phyloP scores from a whole-genome alignment of 495 filamentous ascomycete species.

The Penicillium simplicissimum region DNA sequence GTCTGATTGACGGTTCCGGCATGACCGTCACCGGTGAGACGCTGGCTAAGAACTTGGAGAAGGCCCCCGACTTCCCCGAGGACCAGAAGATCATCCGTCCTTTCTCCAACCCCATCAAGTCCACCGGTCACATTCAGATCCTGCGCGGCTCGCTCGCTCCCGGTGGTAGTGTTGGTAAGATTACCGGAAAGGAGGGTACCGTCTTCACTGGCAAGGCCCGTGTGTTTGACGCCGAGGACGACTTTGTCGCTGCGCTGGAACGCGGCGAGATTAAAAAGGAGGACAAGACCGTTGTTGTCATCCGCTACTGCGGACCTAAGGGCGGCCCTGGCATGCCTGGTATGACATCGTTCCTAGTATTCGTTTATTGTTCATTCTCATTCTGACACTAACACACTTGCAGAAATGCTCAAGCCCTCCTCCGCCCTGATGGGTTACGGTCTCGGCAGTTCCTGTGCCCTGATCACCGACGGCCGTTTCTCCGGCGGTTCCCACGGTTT shows the following conservation, averaged over 20 bases:
- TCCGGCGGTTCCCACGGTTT: slow-evolving; percentile 54
- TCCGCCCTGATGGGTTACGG: slow-evolving; percentile 92
- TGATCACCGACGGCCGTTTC: slow-evolving; percentile 52
- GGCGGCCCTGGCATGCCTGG: slow-evolving; percentile 94
- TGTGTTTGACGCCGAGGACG: slow-evolving; percentile 83
- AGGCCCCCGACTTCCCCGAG: slow-evolving; percentile 71
- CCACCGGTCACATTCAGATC: slow-evolving; percentile 95
- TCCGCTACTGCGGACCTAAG: slow-evolving; percentile 94
- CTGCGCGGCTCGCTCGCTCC: slow-evolving; percentile 88
- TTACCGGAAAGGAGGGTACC: slow-evolving; percentile 96
- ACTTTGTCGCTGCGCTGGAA: slow-evolving; percentile 76
- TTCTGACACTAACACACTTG: not conserved
- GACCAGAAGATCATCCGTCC: slow-evolving; percentile 93
- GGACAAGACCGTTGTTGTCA: slow-evolving; percentile 96
- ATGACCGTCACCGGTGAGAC: slow-evolving; percentile 96
- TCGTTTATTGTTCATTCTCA: too few relatives aligned
- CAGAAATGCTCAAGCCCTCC: slow-evolving; percentile 81
- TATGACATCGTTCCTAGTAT: too few relatives aligned
- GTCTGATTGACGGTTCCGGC: slow-evolving; percentile 80
- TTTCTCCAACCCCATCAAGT: slow-evolving; percentile 87
- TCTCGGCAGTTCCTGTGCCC: slow-evolving; percentile 63
- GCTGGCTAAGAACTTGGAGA: slow-evolving; percentile 83
- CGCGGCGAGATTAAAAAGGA: slow-evolving; percentile 86
- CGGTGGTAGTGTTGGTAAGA: slow-evolving; percentile 93
- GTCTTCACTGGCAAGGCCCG: slow-evolving; percentile 83